Conservation (phyloP, 2,329 filamentous ascomycete genomes). For the Hirsutella minnesotensis region DNA sequence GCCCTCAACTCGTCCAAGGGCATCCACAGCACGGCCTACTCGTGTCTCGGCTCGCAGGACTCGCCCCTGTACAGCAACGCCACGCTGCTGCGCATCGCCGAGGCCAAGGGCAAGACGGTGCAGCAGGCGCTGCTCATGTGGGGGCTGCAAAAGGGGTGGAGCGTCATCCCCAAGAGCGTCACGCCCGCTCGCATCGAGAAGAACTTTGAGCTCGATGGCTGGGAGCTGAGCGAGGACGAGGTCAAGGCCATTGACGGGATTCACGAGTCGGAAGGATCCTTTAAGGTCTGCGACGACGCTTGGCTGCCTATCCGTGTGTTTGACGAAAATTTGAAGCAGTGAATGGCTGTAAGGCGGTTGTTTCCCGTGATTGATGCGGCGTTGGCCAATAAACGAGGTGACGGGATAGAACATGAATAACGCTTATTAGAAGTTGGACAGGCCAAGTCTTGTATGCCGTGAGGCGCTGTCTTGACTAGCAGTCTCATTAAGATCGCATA, state of each 20-base stretch:
- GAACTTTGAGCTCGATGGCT: conserved; percentile 67
- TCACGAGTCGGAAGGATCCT: conserved; percentile 48
- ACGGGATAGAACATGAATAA: no score
- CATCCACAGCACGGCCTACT: conserved; percentile 67
- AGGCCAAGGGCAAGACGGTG: conserved; percentile 53
- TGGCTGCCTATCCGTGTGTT: conserved; percentile 73
- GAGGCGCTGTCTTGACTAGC: no score
- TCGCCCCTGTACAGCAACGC: conserved; percentile 58
- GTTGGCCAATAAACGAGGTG: no score
- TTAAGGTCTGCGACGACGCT: conserved; percentile 64
- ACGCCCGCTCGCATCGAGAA: conserved; percentile 60
- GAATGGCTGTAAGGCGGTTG: not conserved
- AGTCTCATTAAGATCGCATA: no score
- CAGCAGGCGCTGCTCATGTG: conserved; percentile 72
- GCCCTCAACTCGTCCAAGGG: conserved; percentile 60
- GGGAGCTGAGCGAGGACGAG: conserved; percentile 62
- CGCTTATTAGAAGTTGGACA: no score
- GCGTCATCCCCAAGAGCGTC: conserved; percentile 77
- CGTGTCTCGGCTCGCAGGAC: conserved; percentile 59
- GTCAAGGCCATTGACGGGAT: conserved; percentile 55
- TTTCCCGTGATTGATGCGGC: no score
- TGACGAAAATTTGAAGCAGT: conserved; percentile 55
- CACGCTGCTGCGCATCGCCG: conserved; percentile 49
- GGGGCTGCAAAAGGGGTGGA: conserved; percentile 71
- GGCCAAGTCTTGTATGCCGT: no score